These are phyloP conservation scores for Cytospora chrysosperma DNA, from an alignment of 2,329 filamentous ascomycete species.

Conservation along the genomic window DNA sequence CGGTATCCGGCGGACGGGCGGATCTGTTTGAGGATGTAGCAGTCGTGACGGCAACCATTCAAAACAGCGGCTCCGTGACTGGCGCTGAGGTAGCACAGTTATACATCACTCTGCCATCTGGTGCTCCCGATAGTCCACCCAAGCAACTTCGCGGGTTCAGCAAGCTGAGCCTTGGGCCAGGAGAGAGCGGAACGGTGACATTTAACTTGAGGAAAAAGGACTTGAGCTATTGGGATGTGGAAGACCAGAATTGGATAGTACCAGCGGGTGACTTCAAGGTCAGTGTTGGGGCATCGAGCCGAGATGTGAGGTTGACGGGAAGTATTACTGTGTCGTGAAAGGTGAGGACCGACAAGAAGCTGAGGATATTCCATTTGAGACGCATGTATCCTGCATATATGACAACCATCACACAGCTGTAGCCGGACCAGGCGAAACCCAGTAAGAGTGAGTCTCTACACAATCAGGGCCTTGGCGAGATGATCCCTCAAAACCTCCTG, in stretches of 20 bases:
- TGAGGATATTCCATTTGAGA: no score
- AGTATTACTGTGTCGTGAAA: constrained; percentile 28
- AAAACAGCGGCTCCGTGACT: constrained; percentile 60
- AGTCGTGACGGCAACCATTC: constrained; percentile 58
- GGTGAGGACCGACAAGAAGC: background rate
- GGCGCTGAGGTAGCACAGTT: constrained; percentile 69
- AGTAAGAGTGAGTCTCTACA: background rate
- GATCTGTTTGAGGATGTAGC: constrained; percentile 47
- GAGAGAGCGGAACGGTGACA: constrained; percentile 45
- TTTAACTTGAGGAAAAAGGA: constrained; percentile 60
- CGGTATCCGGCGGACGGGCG: constrained; percentile 43
- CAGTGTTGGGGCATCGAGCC: constrained; percentile 45
- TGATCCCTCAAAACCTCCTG: constrained; percentile 35
- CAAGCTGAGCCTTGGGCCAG: constrained; percentile 52
- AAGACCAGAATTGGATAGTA: constrained; percentile 59
- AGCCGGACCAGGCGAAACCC: background rate
- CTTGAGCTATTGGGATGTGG: constrained; percentile 63
- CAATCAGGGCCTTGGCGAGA: background rate
- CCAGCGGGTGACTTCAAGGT: constrained; percentile 45
- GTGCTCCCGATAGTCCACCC: constrained; percentile 40
- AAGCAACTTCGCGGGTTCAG: constrained; percentile 62
- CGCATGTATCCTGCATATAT: background rate
- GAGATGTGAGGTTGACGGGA: constrained; percentile 43
- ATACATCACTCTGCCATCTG: constrained; percentile 45
- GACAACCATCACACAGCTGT: background rate